Evolutionary conservation across 495 filamentous ascomycete genomes (phyloP), one percentile per base, ranked within the genome.

Genomic region (Talaromyces borbonicus): DNA sequence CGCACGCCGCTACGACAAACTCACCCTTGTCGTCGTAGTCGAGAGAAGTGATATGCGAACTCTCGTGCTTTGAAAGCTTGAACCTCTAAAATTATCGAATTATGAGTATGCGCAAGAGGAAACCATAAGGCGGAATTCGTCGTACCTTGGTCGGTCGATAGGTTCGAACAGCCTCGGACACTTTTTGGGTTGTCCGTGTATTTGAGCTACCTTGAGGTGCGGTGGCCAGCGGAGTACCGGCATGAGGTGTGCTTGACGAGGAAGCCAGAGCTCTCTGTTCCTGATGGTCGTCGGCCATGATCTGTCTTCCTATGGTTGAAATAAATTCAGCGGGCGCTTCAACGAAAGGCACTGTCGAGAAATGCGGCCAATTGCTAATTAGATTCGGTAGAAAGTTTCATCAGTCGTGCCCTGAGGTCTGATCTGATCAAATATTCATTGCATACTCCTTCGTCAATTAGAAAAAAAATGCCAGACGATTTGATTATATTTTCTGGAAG

Each of bases 1-100:
- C 83, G 42, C 87, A 85, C 6, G 86, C 83, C 0, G 89, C 81
- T 57, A 97, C 85, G 31, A 90, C 72, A 30, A 85, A 84, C 52
- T 95, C 88, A 56, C 92, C 92, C 19, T 82, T 81, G 68, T 96
- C 89, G 64, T 97, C 90, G 55, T 95, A 97, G 66, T 97, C 90
- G 53, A 99, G 77, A 4, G 90, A 96, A 1, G 80, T 84, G 32
- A 75, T 64, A 38, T 61, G 60, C 3, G 64, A 53, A 26, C 51
- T 45, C 11, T 68, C 65, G 45, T 63, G 58, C 54, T 73, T 71
- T 4, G 63, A 54, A 12, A 56, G 44, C 46, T 54, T 56, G 53
- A 71, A 72, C 3, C 56, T 49, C 67, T 72, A 37, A n/a, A n/a
- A 9, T 33, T 8, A 15, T 11, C n/a, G 14, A 11, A 22, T 1